Evolutionary conservation across 139 green algal species (phyloP), one percentile per base, ranked within the genome.

Genomic region (Haematococcus lacustris): DNA sequence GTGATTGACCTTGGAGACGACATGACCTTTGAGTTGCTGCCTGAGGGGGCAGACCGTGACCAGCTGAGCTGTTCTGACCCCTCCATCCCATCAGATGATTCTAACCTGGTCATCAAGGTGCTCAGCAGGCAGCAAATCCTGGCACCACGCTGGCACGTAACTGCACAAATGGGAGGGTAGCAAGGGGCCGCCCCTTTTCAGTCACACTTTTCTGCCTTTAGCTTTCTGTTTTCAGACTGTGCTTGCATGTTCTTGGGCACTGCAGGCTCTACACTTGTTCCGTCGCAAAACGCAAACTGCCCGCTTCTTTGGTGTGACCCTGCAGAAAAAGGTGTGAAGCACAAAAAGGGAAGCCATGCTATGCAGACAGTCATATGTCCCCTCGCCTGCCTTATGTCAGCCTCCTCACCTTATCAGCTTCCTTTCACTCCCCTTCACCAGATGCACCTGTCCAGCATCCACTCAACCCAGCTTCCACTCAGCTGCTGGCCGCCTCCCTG

Each of bases 71-170:
- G 92, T 82, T 90, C 88, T 51, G 84, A 92, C 71, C 71, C 78
- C 2, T 90, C 82, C 62, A 92, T 99, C 35, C 96, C 96, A 3
- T 86, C 86, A n/a, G 93, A 99, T 65, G 83, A 83, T 32, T 85
- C 75, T 30, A 99, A 99, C 86, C 88, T 99, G 2, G 92, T 98
- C 1, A 94, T 96, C 73, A 94, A 94, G 87, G 86, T 93, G 51
- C 1, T 65, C 43, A 43, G 25, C 37, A 51, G 26, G 37, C n/a
- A n/a, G n/a, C n/a, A n/a, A n/a, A n/a, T n/a, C n/a, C n/a, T n/a
- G n/a, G n/a, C n/a, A n/a, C n/a, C n/a, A n/a, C n/a, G n/a, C n/a
- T n/a, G n/a, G n/a, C n/a, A n/a, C n/a, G n/a, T n/a, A n/a, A n/a
- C n/a, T n/a, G n/a, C n/a, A n/a, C n/a, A n/a, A n/a, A n/a, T n/a